Percentiles rank a stretch among this genome's conserved stretches.
Evolutionary conservation across 1,284 basidiomycete genomes (phyloP).

Genomic region (Albatrellus sp.): DNA sequence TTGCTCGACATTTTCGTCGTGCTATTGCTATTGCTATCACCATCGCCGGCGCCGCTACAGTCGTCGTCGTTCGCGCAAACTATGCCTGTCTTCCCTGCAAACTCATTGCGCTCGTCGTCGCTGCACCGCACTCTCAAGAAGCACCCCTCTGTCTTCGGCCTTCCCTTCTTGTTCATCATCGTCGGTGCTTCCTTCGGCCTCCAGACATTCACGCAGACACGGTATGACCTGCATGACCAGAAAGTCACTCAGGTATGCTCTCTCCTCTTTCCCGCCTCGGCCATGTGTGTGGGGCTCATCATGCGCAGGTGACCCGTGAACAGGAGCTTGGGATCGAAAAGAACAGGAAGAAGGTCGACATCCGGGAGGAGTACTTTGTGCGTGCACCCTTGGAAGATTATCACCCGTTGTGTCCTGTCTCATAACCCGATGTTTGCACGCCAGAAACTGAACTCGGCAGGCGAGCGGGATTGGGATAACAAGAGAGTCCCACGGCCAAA

Average conservation of each 20-base stretch:
- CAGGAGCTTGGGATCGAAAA: conserved; percentile 74
- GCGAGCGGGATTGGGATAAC: conserved; percentile 77
- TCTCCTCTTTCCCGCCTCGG: background rate
- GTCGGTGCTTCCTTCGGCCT: conserved; percentile 84
- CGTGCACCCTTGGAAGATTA: conserved; percentile 22
- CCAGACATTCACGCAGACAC: conserved; percentile 76
- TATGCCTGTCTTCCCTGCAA: conserved; percentile 52
- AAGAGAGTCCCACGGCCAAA: conserved; percentile 74
- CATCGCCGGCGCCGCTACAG: no score
- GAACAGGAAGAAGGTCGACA: conserved; percentile 80
- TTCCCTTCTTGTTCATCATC: conserved; percentile 81
- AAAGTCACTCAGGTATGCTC: conserved; percentile 56
- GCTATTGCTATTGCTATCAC: no score
- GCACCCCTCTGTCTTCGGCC: conserved; percentile 66
- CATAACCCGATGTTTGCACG: conserved; percentile 2
- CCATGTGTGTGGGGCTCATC: background rate
- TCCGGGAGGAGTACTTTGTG: conserved; percentile 93
- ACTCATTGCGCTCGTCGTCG: conserved; percentile 33
- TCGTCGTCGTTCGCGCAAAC: no score
- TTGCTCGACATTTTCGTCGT: no score
- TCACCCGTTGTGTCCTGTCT: conserved; percentile 2
- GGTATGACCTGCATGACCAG: conserved; percentile 81
- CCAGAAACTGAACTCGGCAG: conserved; percentile 53
- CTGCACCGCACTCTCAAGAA: conserved; percentile 36
- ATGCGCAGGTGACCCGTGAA: conserved; percentile 58